Base-by-base conservation (phyloP, 2,329 filamentous ascomycete species). In the Bipolaris cookei region DNA sequence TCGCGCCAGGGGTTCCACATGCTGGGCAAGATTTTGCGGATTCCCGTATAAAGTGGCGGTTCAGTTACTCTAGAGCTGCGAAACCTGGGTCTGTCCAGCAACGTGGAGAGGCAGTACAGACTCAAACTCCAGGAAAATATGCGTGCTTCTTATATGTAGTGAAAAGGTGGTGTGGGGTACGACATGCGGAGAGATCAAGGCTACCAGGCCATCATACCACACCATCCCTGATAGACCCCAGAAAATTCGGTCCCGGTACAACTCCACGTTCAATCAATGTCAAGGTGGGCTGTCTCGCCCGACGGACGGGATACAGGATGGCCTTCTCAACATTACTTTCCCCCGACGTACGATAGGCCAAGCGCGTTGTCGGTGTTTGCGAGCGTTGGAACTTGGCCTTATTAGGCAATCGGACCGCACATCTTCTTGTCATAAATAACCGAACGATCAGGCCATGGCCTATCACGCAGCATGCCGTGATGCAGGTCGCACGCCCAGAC, bases 1-100 rank as follows among this genome's bases (percentile, higher is more conserved):
- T 74, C 69, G 45, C 68, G 63, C 72, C 72, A 76, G 13, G 71
- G 70, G 54, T 76, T 76, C 61, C 67, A 70, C 54, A 75, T 72
- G 60, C 62, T 76, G 65, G 42, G 52, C 52, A 46, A 46, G 16
- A 14, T 38, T 48, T 45, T 16, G 21, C 32, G 21, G 8, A 11
- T 18, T 34, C 32, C 32, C 23, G 38, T 30, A n/a, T 18, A 23
- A 13, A 20, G 18, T 6, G 30, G 39, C 38, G 14, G 23, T 6
- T n/a, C 25, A 32, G 18, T 23, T 23, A 30, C 23, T 48, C 30
- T 16, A 37, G 43, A 53, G 43, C 54, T 57, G 50, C 39, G 35
- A 35, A 37, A 50, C 45, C 39, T 39, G 18, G 23, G 37, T 41
- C 44, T 45, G 30, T 50, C 20, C 28, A 39, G 48, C 55, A 49